Evolutionary conservation across 805 yeast species (phyloP).

Genomic region (Candida nanaspora): DNA sequence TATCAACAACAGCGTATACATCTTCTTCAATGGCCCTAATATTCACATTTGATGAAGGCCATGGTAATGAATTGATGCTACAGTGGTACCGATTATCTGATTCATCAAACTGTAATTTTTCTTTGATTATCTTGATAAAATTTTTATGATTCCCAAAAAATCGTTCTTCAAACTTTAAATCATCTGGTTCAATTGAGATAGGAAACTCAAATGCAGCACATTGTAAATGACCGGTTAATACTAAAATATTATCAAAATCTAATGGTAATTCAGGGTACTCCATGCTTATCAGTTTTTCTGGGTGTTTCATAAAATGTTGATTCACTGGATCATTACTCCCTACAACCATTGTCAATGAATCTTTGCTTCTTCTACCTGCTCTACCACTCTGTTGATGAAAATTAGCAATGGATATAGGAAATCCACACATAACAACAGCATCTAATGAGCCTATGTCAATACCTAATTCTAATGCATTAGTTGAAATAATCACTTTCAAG

Average conservation of each 20-base stretch:
- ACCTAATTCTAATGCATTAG: conserved; percentile 93
- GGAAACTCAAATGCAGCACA: conserved; percentile 92
- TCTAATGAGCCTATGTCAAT: conserved; percentile 91
- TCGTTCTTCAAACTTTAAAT: conserved; percentile 39
- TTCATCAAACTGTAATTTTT: conserved; percentile 32
- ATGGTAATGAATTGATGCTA: conserved; percentile 57
- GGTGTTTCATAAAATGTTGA: conserved; percentile 71
- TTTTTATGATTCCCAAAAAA: conserved; percentile 44
- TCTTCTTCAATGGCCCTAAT: conserved; percentile 81
- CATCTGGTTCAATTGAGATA: conserved; percentile 24
- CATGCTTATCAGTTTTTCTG: conserved; percentile 46
- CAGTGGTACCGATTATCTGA: conserved; percentile 46
- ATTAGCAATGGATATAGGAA: conserved; percentile 80
- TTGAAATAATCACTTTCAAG: conserved; percentile 80
- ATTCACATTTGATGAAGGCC: conserved; percentile 73
- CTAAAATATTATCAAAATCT: conserved; percentile 52
- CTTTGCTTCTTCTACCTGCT: conserved; percentile 85
- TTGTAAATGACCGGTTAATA: conserved; percentile 79
- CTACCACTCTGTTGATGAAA: conserved; percentile 96
- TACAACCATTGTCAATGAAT: conserved; percentile 78
- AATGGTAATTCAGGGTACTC: conserved; percentile 53
- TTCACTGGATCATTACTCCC: conserved; percentile 82
- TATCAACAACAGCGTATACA: conserved; percentile 82
- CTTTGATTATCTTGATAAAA: conserved; percentile 18
- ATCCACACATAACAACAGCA: conserved; percentile 88